phyloP scores from a whole-genome alignment of 78 protist species.

The Dictyostelium brefeldianum region DNA sequence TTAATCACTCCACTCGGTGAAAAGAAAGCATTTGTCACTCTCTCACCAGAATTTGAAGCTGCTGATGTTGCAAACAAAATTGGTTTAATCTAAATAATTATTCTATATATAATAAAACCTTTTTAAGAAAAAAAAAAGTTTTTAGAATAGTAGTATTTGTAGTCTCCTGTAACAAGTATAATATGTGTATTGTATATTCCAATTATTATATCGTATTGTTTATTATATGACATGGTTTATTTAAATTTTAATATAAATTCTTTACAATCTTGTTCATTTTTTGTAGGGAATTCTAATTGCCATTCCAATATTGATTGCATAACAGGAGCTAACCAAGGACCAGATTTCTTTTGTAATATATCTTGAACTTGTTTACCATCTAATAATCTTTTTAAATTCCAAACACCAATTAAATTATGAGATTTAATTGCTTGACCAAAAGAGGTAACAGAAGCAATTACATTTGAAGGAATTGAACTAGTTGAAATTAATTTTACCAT shows the following conservation, averaged over 20 bases:
- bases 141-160: too few species aligned
- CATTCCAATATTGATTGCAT: slow-evolving; percentile 63
- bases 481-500: background rate
- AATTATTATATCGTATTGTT: too few species aligned
- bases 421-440: background rate
- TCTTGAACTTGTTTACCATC: slow-evolving; percentile 73
- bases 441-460: background rate
- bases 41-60: slow-evolving; percentile 92
- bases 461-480: background rate
- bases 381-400: slow-evolving; percentile 66
- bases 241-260: background rate
- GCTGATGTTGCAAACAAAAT: slow-evolving; percentile 97
- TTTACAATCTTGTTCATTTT: slow-evolving; percentile 44
- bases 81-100: slow-evolving; percentile 93
- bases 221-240: too few species aligned
- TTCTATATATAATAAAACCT: background rate
- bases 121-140: background rate
- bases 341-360: slow-evolving; percentile 33
- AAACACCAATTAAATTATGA: slow-evolving; percentile 52
- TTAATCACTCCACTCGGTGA: slow-evolving; percentile 96
- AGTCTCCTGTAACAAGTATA: too few species aligned
- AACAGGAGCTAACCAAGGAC: slow-evolving; percentile 62
- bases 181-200: too few species aligned
- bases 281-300: slow-evolving; percentile 66
- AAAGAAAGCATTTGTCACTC: slow-evolving; percentile 99